These are phyloP conservation scores for Triadica sebifera DNA, from an alignment of 345 rosid genomes.

Conservation along the genomic window DNA sequence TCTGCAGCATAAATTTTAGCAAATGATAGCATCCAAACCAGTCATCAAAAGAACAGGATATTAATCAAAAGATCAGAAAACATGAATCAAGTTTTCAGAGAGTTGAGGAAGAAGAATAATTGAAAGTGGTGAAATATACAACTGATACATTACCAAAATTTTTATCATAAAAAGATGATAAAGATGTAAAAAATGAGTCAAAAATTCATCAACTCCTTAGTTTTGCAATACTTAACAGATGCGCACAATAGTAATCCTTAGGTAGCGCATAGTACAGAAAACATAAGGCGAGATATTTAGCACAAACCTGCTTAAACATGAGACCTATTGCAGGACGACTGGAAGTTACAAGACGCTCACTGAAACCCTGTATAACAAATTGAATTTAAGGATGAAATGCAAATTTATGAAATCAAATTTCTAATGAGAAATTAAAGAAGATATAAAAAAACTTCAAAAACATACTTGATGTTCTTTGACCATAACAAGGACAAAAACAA, in stretches of 20 bases:
- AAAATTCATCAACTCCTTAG: neutral
- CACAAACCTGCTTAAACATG: constrained; percentile 91
- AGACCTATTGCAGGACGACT: constrained; percentile 86
- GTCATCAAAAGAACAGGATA: neutral
- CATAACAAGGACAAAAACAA: neutral
- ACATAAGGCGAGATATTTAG: neutral
- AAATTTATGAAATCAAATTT: constrained; percentile 11
- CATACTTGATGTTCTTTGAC: neutral
- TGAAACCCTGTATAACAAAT: constrained; percentile 71
- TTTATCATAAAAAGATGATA: neutral
- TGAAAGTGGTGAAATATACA: neutral
- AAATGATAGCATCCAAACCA: neutral
- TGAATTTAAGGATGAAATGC: constrained; percentile 11
- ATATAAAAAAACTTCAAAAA: neutral
- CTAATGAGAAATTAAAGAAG: constrained; percentile 4
- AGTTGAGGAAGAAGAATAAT: neutral
- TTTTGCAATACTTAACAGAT: neutral
- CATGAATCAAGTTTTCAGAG: neutral
- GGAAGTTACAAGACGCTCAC: constrained; percentile 78
- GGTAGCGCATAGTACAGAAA: neutral
- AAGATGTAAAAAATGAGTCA: neutral
- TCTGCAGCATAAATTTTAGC: neutral
- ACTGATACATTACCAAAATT: neutral
- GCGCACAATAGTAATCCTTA: neutral
- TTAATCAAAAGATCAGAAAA: neutral